Base-by-base conservation (phyloP, 2,329 filamentous ascomycete genomes). In the Allantophomopsis lycopodina region DNA sequence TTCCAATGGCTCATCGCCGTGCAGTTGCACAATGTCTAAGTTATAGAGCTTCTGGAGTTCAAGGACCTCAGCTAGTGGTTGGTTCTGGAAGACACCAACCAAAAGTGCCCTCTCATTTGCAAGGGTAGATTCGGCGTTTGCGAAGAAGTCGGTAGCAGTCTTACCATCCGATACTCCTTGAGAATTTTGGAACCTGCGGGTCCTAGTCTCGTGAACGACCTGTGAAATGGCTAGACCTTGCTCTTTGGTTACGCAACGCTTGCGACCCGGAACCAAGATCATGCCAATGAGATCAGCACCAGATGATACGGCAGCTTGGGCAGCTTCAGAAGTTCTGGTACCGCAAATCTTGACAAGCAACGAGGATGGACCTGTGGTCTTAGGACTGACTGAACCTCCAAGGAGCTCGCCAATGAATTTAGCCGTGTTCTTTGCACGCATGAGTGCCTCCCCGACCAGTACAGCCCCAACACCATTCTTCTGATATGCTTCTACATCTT, bases 331-430 rank as follows among this genome's bases (percentile, higher is more conserved):
- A 43, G 76, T 86, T 42, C 89, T 74, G 7, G 88, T 96, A 5
- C 91, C 91, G 57, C 91, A 98, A 17, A 98, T 94, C 64, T 98
- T 98, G 48, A 95, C 87, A 21, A 91, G 67, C 1, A 85, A 66
- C 15, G 67, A 59, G 20, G 59, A 46, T n/a, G 53, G 51, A 21
- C 54, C 55, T 39, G 53, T 65, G 38, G 48, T 52, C 23, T 28
- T 28, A 14, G 54, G 47, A 6, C 58, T 50, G 5, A 63, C 55
- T 33, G 52, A 49, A 12, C 74, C 69, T 32, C 84, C 79, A 48
- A 94, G 83, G 17, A 98, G 74, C 51, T 88, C 73, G 28, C 75
- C 71, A 54, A 96, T 93, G 62, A 98, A 98, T 16, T 69, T 65
- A 16, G 78, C 73, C 10, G 87, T 87, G 53, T 96, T 76, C 10